Conservation (phyloP, 306 rosid genomes). For the Citrullus colocynthis region DNA sequence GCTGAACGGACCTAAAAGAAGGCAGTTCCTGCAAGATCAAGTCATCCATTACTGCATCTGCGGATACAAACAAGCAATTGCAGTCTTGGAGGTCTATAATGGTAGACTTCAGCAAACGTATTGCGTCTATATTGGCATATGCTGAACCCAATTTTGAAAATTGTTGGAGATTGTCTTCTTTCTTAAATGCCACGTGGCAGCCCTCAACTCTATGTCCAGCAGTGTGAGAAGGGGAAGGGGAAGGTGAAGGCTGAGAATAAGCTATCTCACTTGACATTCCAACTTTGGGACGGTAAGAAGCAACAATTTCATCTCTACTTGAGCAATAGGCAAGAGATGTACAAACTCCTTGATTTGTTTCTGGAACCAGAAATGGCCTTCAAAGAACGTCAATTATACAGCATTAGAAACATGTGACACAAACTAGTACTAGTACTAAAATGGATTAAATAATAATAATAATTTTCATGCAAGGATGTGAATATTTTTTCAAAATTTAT, state of each 20-base stretch:
- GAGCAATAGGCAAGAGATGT: conserved; percentile 71
- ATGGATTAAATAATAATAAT: too few species aligned
- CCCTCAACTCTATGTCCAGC: conserved; percentile 55
- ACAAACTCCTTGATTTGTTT: conserved; percentile 68
- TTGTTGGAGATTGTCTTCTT: conserved; percentile 11
- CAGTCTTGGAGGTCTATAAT: conserved; percentile 29
- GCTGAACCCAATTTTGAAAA: conserved; percentile 43
- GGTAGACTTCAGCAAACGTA: conserved; percentile 51
- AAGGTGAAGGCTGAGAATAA: conserved; percentile 31
- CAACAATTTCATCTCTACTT: conserved; percentile 58
- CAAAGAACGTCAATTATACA: conserved; percentile 5
- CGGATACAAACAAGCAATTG: conserved; percentile 44
- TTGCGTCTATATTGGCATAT: conserved; percentile 35
- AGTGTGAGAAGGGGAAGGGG: conserved; percentile 28
- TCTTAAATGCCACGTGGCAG: conserved; percentile 42
- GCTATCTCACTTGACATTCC: conserved; percentile 25
- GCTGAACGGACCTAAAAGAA: conserved; percentile 47
- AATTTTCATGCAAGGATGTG: too few species aligned
- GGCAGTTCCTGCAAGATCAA: conserved; percentile 68
- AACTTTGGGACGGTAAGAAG: conserved; percentile 71
- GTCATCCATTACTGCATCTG: conserved; percentile 41
- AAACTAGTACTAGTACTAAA: neutral
- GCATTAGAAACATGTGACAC: conserved; percentile 13
- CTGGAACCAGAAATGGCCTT: conserved; percentile 69
- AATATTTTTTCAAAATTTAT: too few species aligned